phyloP scores from a whole-genome alignment of 2,329 filamentous ascomycete genomes.

The Scedosporium dehoogii region DNA sequence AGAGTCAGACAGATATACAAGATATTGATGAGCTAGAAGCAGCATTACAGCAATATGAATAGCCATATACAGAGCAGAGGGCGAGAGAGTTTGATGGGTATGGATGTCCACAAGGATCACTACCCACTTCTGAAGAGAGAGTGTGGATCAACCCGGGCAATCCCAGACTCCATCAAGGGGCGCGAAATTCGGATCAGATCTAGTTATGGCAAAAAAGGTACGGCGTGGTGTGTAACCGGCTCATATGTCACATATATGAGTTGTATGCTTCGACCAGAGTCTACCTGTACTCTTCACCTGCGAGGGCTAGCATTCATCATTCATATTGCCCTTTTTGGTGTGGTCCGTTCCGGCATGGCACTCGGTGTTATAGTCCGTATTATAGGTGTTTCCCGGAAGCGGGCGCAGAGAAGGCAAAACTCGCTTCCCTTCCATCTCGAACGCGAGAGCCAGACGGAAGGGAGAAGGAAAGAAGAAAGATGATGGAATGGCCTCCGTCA shows the following conservation, averaged over 20 bases:
- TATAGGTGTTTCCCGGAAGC: neutral
- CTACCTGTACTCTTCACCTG: neutral
- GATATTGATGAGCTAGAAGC: neutral
- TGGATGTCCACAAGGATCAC: too few relatives aligned
- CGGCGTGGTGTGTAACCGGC: neutral
- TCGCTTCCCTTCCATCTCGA: neutral
- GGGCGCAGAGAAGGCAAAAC: neutral
- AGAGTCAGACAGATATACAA: neutral
- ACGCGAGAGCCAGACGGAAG: neutral
- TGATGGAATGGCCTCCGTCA: neutral
- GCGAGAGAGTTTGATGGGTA: too few relatives aligned
- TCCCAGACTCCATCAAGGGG: neutral
- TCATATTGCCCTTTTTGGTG: neutral
- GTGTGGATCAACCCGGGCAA: neutral
- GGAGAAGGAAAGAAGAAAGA: neutral
- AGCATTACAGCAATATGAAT: neutral
- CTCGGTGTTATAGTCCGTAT: neutral
- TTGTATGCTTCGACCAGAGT: neutral
- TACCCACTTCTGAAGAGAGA: too few relatives aligned
- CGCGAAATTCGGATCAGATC: neutral
- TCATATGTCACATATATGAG: neutral
- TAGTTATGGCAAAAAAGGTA: neutral
- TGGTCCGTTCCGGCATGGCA: neutral
- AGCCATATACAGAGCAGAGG: neutral
- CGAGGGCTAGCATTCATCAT: neutral